Base-by-base conservation (phyloP, 345 rosid species). In the Microthlaspi erraticum region DNA sequence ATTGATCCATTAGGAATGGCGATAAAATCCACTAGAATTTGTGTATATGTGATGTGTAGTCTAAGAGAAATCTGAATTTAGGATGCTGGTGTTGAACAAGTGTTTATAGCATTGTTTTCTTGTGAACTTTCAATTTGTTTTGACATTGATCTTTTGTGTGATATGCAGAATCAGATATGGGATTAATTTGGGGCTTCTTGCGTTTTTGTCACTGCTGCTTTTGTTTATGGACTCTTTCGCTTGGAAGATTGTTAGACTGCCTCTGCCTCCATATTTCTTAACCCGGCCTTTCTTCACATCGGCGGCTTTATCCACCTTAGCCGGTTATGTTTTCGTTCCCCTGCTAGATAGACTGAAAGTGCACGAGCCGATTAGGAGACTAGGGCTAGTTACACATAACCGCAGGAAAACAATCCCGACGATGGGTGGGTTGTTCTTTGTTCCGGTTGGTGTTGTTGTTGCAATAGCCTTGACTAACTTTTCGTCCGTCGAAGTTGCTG, bases 231-330 rank as follows among this genome's bases (percentile, higher is more conserved):
- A 93, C 74, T 89, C 87, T 81, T 87, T 87, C 63, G 96, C 94
- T 5, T 91, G 98, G 98, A 87, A 85, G 82, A 87, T 93, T 43
- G 93, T 91, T 73, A 86, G 97, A 77, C 80, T 89, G 32, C 98
- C 98, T 29, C 74, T 93, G 65, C 82, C 78, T 11, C 88, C 88
- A 43, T 91, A 86, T 72, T 79, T 82, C 78, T 80, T 93, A 80
- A 84, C 81, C 32, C 75, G 81, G 0, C 97, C 97, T 3, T 93
- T 93, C 77, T 78, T 88, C 51, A 73, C 78, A 16, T 86, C 96
- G 0, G 82, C 85, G 14, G 63, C 72, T 79, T 58, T 91, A 63
- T 90, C 61, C 9, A 71, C 88, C 6, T 64, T 77, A 73, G 85
- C 81, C 10, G 98, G 98, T 61, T 93, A 93, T 74, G 6, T 91